Percentiles rank a stretch among this genome's conserved stretches.
Evolutionary conservation across 805 yeast species (phyloP).

Genomic region (Yarrowia divulgata): DNA sequence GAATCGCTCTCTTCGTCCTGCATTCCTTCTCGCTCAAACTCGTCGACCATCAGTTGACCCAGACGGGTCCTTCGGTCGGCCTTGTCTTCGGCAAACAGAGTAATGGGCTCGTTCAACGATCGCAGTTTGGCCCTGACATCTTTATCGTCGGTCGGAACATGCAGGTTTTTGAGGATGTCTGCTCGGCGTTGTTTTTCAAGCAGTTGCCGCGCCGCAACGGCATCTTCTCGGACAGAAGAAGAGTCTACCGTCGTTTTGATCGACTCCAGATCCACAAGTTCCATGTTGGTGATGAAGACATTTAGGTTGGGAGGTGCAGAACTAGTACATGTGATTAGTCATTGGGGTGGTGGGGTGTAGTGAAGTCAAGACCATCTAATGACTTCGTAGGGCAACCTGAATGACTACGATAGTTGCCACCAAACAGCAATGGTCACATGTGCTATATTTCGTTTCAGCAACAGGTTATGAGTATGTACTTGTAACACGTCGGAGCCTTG

Average conservation of each 20-base stretch:
- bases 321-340: constrained; percentile 14
- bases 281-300: constrained; percentile 26
- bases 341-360: too few species aligned
- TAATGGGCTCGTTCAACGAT: constrained; percentile 62
- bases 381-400: too few species aligned
- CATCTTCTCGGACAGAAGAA: constrained; percentile 21
- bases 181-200: constrained; percentile 25
- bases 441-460: too few species aligned
- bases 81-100: constrained; percentile 64
- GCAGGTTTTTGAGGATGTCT: constrained; percentile 44
- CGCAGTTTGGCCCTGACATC: constrained; percentile 63
- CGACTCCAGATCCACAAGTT: constrained; percentile 34
- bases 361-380: too few species aligned
- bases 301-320: constrained; percentile 30
- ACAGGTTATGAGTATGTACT: neutral
- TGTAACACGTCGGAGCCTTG: too few species aligned
- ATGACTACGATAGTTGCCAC: too few species aligned
- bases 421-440: too few species aligned
- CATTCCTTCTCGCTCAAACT: constrained; percentile 42
- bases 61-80: constrained; percentile 69
- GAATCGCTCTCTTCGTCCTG: constrained; percentile 41
- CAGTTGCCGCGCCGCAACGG: constrained; percentile 34
- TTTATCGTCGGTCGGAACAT: constrained; percentile 70
- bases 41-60: constrained; percentile 54
- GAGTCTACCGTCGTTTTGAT: constrained; percentile 39